These are phyloP conservation scores for Ascocoryne sarcoides DNA, from an alignment of 2,329 filamentous ascomycete genomes.

Conservation along the genomic window DNA sequence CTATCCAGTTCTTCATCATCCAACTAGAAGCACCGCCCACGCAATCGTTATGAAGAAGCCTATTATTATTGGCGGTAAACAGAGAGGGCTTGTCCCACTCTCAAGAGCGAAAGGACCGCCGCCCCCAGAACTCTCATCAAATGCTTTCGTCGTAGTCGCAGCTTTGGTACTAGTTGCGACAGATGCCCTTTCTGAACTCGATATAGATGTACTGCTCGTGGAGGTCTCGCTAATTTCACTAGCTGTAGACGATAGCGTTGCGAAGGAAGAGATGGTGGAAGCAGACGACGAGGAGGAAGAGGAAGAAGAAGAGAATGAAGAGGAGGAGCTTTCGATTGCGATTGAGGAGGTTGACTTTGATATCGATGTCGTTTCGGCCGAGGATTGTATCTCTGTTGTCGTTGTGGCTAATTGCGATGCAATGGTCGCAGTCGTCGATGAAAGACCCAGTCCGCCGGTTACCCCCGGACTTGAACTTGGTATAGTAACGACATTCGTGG, in stretches of 20 bases:
- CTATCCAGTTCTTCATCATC: background rate
- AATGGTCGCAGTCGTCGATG: slow-evolving; percentile 7
- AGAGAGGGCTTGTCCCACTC: slow-evolving; percentile 5
- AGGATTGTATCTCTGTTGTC: background rate
- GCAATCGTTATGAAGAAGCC: background rate
- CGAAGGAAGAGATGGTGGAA: slow-evolving; percentile 15
- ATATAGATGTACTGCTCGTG: background rate
- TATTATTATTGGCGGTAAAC: background rate
- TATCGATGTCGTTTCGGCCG: background rate
- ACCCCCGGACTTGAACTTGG: slow-evolving; percentile 8
- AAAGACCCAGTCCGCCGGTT: slow-evolving; percentile 3
- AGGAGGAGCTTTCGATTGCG: background rate
- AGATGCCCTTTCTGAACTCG: slow-evolving; percentile 1
- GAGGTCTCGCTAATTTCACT: background rate
- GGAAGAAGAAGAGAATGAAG: background rate
- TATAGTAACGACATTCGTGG: slow-evolving; percentile 4
- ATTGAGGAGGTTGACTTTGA: background rate
- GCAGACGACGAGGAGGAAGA: slow-evolving; percentile 22
- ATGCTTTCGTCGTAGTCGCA: slow-evolving; percentile 2
- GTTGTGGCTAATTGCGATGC: no score
- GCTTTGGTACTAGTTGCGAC: slow-evolving; percentile 5
- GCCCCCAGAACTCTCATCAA: slow-evolving; percentile 12
- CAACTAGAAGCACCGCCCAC: background rate
- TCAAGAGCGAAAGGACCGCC: slow-evolving; percentile 23
- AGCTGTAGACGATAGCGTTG: slow-evolving; percentile 15